Evolutionary conservation across 2,329 filamentous ascomycete species (phyloP).

Genomic region (Diplodia seriata): DNA sequence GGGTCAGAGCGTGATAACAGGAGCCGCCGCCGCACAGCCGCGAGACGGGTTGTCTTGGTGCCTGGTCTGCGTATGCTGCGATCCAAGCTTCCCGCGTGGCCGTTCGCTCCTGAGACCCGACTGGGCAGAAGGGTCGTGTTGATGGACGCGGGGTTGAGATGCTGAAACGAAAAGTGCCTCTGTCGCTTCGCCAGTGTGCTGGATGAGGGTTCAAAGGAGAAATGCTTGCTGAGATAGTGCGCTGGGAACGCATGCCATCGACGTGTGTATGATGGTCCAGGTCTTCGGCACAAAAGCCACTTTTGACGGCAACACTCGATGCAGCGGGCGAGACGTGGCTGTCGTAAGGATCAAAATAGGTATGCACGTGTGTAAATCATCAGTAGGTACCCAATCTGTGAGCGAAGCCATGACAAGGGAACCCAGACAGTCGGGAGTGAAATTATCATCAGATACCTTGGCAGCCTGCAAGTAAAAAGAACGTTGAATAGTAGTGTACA

Average conservation of each 20-base stretch:
- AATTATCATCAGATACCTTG: neutral
- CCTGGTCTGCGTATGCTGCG: neutral
- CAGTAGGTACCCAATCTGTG: too few species aligned
- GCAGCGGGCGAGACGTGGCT: too few species aligned
- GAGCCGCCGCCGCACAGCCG: neutral
- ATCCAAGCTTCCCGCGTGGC: neutral
- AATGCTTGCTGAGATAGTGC: too few species aligned
- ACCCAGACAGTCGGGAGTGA: too few species aligned
- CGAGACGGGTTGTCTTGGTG: neutral
- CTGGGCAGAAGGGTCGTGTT: neutral
- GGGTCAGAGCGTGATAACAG: neutral
- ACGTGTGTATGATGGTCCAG: too few species aligned
- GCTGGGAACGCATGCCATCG: too few species aligned
- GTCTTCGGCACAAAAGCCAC: too few species aligned
- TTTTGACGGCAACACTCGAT: too few species aligned
- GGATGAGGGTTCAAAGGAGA: neutral
- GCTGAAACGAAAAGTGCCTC: neutral
- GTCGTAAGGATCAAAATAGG: too few species aligned
- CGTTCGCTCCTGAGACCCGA: neutral
- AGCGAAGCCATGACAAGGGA: too few species aligned
- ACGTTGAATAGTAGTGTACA: constrained; percentile 6
- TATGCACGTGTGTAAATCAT: too few species aligned
- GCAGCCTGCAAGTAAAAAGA: neutral
- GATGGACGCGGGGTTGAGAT: neutral
- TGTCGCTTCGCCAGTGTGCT: neutral